Evolutionary conservation across 805 yeast species (phyloP), one percentile per base, ranked within the genome.

Genomic region (Candida piceae): DNA sequence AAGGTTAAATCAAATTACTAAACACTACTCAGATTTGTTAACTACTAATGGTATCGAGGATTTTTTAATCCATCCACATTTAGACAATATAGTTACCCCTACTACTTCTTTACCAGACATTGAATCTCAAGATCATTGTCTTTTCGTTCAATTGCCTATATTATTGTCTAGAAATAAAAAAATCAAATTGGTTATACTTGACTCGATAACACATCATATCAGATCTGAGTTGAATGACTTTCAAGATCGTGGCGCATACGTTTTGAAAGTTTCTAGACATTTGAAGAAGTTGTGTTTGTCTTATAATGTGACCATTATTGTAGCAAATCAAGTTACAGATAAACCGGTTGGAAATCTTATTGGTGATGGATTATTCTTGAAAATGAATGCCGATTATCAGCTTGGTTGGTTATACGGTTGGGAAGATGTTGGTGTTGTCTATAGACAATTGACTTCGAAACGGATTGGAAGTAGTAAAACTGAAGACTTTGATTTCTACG

Each of bases 241-340:
- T 28, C 57, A 69, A 15, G 60, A 64, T 37, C 69, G 74, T 41
- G 60, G 67, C 35, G 50, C 59, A 34, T 70, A 74, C 44, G 50
- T 72, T 16, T 59, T 63, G 20, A 60, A 58, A 24, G 48, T 76
- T 23, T 72, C 76, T 9, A 62, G 63, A 13, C 70, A 65, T 36
- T 60, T 88, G 36, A 63, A 74, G 9, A 49, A 57, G 9, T 41
- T 83, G 17, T 79, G 87, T 0, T 48, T 52, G 16, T 53, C 65
- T 12, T 58, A 64, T 50, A 58, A 70, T 16, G 52, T 84, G 4
- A 83, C 94, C 0, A 58, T 89, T 0, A 76, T 86, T 0, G 71
- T 83, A 2, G 74, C 88, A 0, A 88, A 89, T 49, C 96, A 89
- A 57, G 86, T 88, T 1, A 73, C 88, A 28, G 90, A 83, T 49